A percentile compares a stretch with the other conserved stretches of the same genome.
Evolutionary conservation across 192 early-diverging fungal species (phyloP).

Genomic region (Umbelopsis isabellina): DNA sequence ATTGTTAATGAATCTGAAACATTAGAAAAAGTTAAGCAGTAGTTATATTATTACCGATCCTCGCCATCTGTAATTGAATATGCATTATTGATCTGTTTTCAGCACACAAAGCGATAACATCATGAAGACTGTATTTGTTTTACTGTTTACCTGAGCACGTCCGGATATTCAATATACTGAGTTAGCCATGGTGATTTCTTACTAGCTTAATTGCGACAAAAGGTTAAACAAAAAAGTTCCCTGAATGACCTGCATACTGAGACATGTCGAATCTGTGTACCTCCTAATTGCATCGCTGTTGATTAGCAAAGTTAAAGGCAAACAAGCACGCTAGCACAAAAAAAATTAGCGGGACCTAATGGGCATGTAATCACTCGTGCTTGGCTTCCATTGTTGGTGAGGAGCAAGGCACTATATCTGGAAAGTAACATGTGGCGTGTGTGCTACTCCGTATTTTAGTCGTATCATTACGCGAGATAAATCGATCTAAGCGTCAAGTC

Average conservation of each 20-base stretch:
- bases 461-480: too few species aligned
- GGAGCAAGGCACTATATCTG: background rate
- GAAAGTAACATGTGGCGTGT: background rate
- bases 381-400: constrained; percentile 4
- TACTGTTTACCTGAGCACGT: constrained; percentile 13
- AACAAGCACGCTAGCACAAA: background rate
- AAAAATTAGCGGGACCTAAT: background rate
- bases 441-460: too few species aligned
- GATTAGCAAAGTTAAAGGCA: background rate
- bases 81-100: background rate
- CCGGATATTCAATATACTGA: background rate
- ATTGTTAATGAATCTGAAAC: background rate
- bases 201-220: too few species aligned
- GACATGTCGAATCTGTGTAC: too few species aligned
- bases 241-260: too few species aligned
- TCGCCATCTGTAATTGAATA: constrained; percentile 1
- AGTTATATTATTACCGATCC: background rate
- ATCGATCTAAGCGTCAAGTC: too few species aligned
- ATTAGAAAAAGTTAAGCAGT: background rate
- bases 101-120: background rate
- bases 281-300: too few species aligned
- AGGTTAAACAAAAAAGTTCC: too few species aligned
- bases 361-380: background rate
- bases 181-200: background rate
- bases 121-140: background rate